Evolutionary conservation across 2,329 filamentous ascomycete genomes (phyloP).

Genomic region (Cladorrhinum sp.): DNA sequence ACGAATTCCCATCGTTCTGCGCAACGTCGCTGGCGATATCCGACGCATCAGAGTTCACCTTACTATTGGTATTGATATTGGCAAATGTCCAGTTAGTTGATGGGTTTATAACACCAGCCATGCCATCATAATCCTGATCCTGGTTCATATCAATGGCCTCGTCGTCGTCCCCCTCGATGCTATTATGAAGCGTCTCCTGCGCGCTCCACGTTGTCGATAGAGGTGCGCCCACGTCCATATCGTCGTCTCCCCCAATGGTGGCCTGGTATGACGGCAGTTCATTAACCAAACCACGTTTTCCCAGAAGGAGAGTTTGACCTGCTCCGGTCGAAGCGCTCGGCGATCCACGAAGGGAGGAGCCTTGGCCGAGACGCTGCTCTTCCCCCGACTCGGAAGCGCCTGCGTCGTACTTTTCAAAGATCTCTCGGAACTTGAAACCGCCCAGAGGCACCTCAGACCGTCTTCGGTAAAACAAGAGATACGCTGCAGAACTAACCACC

Average conservation of each 20-base stretch:
- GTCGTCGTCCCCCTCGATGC: constrained; percentile 35
- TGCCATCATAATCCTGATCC: constrained; percentile 34
- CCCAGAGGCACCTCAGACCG: constrained; percentile 75
- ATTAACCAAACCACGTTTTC: constrained; percentile 57
- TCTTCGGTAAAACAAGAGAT: constrained; percentile 93
- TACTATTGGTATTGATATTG: constrained; percentile 30
- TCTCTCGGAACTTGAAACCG: constrained; percentile 68
- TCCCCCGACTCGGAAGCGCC: constrained; percentile 64
- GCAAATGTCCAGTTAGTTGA: constrained; percentile 47
- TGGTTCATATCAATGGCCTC: constrained; percentile 43
- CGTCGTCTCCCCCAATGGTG: constrained; percentile 15
- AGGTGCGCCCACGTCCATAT: constrained; percentile 18
- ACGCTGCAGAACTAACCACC: constrained; percentile 74
- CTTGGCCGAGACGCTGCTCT: constrained; percentile 78
- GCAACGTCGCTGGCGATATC: constrained; percentile 37
- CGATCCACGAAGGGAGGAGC: constrained; percentile 85
- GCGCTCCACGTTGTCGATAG: constrained; percentile 14
- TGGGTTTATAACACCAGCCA: constrained; percentile 26
- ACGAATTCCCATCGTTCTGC: constrained; percentile 31
- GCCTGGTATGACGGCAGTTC: constrained; percentile 21
- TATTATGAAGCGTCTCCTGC: constrained; percentile 25
- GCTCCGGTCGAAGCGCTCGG: constrained; percentile 80
- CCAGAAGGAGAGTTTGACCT: constrained; percentile 69
- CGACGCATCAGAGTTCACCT: constrained; percentile 31
- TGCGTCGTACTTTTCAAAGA: constrained; percentile 61